These are phyloP conservation scores for Metschnikowia aberdeeniae DNA, from an alignment of 805 yeast genomes.

Conservation along the genomic window DNA sequence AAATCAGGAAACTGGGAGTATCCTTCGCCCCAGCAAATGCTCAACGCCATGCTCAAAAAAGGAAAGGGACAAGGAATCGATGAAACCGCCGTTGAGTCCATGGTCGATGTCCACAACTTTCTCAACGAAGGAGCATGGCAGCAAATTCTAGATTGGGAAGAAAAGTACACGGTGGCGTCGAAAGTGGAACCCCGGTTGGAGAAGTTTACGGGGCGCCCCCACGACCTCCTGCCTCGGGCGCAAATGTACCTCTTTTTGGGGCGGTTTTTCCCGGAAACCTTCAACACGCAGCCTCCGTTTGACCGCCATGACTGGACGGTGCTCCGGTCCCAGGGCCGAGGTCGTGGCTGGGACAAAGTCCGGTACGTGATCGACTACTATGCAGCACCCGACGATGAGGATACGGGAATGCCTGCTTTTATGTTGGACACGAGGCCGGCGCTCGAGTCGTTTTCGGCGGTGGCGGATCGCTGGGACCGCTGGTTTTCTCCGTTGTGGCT, in stretches of 20 bases:
- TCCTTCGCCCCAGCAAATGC: slow-evolving; percentile 99
- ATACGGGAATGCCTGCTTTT: slow-evolving; percentile 85
- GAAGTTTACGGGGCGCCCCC: slow-evolving; percentile 89
- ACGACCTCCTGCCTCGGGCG: slow-evolving; percentile 84
- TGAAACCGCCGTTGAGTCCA: slow-evolving; percentile 91
- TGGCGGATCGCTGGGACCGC: slow-evolving; percentile 61
- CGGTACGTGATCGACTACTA: slow-evolving; percentile 95
- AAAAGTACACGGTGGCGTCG: slow-evolving; percentile 54
- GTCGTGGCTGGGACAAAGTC: slow-evolving; percentile 57
- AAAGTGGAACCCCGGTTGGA: slow-evolving; percentile 68
- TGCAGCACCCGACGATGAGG: slow-evolving; percentile 88
- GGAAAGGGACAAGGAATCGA: slow-evolving; percentile 86
- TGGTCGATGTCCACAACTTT: slow-evolving; percentile 97
- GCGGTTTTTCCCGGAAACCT: slow-evolving; percentile 65
- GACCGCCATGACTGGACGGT: slow-evolving; percentile 99
- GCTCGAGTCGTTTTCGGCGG: slow-evolving; percentile 61
- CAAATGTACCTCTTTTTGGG: slow-evolving; percentile 61
- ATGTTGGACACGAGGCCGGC: slow-evolving; percentile 95
- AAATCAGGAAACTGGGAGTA: slow-evolving; percentile 91
- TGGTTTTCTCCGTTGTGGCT: slow-evolving; percentile 68
- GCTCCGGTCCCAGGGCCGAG: slow-evolving; percentile 51
- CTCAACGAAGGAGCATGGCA: slow-evolving; percentile 97
- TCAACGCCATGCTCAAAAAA: slow-evolving; percentile 93
- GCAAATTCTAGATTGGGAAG: slow-evolving; percentile 90
- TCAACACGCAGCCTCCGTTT: slow-evolving; percentile 80